A percentile compares a stretch with the other conserved stretches of the same genome.
Evolutionary conservation across 306 rosid genomes (phyloP).

Genomic region (Vigna nakashimae): DNA sequence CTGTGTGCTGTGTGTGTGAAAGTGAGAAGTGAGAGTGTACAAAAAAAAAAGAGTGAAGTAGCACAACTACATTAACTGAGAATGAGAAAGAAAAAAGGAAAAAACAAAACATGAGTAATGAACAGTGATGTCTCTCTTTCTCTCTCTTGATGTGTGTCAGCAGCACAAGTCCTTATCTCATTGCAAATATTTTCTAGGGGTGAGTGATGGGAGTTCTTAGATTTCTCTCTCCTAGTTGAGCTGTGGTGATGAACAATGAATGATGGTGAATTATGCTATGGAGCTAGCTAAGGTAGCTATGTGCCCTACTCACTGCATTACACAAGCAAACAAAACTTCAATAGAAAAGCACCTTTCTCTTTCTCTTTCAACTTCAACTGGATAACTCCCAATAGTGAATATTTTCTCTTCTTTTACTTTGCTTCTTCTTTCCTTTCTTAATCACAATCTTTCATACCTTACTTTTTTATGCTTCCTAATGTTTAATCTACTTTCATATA

Average conservation of each 20-base stretch:
- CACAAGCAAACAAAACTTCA: conserved; percentile 54
- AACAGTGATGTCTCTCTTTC: conserved; percentile 40
- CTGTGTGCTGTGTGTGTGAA: conserved; percentile 33
- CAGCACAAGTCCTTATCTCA: conserved; percentile 73
- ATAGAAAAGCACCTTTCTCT: conserved; percentile 53
- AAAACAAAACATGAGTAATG: conserved; percentile 41
- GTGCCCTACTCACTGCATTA: conserved; percentile 34
- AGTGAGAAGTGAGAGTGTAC: conserved; percentile 24
- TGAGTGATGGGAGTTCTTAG: background rate
- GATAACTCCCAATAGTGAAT: conserved; percentile 6
- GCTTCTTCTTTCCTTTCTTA: background rate
- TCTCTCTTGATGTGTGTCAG: conserved; percentile 49
- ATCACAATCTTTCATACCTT: background rate
- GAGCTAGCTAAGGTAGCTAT: conserved; percentile 7
- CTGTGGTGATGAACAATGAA: conserved; percentile 22
- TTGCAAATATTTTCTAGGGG: conserved; percentile 55
- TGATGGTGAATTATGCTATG: conserved; percentile 32
- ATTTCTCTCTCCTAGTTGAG: conserved; percentile 42
- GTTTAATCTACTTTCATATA: background rate
- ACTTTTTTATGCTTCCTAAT: background rate
- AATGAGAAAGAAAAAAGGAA: conserved; percentile 12
- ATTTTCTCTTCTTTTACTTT: background rate
- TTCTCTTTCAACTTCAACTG: conserved; percentile 40
- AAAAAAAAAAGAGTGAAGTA: conserved; percentile 34
- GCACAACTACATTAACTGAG: conserved; percentile 49